A percentile compares a stretch with the other conserved stretches of the same genome.
Conservation (phyloP, 2,329 filamentous ascomycete genomes). For the Aspergillus fumigatiaffinis region DNA sequence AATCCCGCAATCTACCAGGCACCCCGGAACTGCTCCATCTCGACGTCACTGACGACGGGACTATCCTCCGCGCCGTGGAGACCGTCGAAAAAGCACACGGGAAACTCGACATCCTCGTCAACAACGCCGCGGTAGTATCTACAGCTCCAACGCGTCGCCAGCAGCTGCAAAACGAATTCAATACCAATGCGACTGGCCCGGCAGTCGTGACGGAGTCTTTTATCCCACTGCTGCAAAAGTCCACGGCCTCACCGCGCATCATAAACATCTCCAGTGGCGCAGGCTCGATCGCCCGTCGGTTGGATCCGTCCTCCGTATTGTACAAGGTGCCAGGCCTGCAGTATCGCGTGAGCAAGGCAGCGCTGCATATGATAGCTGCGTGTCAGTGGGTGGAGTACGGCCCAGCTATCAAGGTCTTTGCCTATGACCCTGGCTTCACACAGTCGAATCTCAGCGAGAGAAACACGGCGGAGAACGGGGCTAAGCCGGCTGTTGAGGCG, state of each 20-base stretch:
- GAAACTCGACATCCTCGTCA: conserved; percentile 25
- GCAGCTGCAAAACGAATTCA: conserved; percentile 17
- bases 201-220: conserved; percentile 30
- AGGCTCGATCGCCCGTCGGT: conserved; percentile 25
- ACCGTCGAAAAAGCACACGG: conserved; percentile 13
- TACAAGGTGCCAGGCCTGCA: conserved; percentile 32
- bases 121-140: conserved; percentile 19
- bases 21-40: conserved; percentile 29
- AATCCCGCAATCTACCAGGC: conserved; percentile 21
- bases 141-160: neutral
- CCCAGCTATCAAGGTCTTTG: conserved; percentile 7
- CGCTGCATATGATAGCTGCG: conserved; percentile 36
- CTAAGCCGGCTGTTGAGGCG: conserved; percentile 5
- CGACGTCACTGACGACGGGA: conserved; percentile 31
- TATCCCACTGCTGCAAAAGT: conserved; percentile 28
- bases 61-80: conserved; percentile 21
- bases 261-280: conserved; percentile 35
- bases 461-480: conserved; percentile 11
- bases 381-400: conserved; percentile 9
- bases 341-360: conserved; percentile 42
- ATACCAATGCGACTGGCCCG: conserved; percentile 37
- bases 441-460: conserved; percentile 8
- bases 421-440: conserved; percentile 11
- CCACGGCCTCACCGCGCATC: conserved; percentile 4
- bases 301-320: conserved; percentile 20